Evolutionary conservation across 352 stramenopile species (phyloP).

Genomic region (Pythium pyrilobum): DNA sequence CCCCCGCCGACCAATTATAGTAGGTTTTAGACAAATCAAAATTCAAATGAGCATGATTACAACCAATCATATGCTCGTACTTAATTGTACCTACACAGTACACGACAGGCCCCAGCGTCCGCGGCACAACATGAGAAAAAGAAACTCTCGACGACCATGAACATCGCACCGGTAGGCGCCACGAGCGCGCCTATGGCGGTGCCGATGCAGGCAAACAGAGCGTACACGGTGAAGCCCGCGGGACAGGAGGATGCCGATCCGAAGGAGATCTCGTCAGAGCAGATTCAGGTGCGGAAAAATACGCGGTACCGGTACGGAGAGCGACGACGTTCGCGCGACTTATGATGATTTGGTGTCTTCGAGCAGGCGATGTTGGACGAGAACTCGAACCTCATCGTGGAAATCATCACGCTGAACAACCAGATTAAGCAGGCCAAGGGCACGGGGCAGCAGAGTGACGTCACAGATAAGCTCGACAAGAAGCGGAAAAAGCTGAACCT

Average conservation of each 20-base stretch:
- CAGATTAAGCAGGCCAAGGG: constrained; percentile 84
- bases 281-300: constrained; percentile 58
- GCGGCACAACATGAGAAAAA: not conserved
- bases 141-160: not conserved
- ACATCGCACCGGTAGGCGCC: not conserved
- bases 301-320: not conserved
- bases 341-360: not conserved
- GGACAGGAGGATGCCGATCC: constrained; percentile 33
- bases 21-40: constrained; percentile 22
- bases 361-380: constrained; percentile 82
- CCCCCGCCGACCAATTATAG: not conserved
- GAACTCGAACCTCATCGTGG: constrained; percentile 82
- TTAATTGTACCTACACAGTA: constrained; percentile 9
- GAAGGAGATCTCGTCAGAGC: constrained; percentile 75
- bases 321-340: not conserved
- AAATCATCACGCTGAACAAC: constrained; percentile 87
- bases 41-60: not conserved
- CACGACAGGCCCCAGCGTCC: not conserved
- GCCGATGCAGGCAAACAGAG: constrained; percentile 7
- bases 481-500: constrained; percentile 88
- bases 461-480: constrained; percentile 85
- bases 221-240: constrained; percentile 13
- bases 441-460: constrained; percentile 61
- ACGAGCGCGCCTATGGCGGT: not conserved
- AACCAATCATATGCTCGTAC: constrained; percentile 12